Base-by-base conservation (phyloP, 2,329 filamentous ascomycete species). In the Nemania sp. region DNA sequence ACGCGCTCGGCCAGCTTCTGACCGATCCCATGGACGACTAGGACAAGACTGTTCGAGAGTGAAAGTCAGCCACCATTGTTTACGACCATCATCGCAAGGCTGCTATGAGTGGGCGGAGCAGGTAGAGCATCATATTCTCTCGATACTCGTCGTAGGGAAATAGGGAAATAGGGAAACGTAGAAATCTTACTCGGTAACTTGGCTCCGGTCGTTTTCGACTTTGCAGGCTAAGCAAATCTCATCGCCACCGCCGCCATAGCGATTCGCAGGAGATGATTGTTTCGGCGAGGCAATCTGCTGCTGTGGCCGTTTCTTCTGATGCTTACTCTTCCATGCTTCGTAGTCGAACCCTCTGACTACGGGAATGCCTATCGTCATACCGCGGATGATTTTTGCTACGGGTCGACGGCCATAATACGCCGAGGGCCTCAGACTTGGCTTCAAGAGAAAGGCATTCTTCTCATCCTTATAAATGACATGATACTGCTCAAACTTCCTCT, bases 1-100 rank as follows among this genome's bases (percentile, higher is more conserved):
- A 98, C 91, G 12, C 93, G 84, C 73, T 99, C 92, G 0, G 93
- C 96, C 51, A 98, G 83, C 74, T 99, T 98, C 74, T 99, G 95
- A 0, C 95, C 95, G 65, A 99, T 98, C 1, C 95, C 95, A 71
- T 99, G 95, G 45, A 95, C 90, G 10, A 98, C 91, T 4, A 99
- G 81, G 1, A 98, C 85, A 7, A 99, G 80, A 71, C 62, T 64
- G 46, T 48, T 25, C 5, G 13, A 37, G 17, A 49, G 20, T 13
- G 2, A 25, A 17, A 20, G 40, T 64, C 21, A 64, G 54, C 39
- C 53, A 32, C 6, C 11, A 10, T 18, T 21, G 25, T 43, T 6
- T 18, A 46, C 3, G 9, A 21, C 21, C 5, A 13, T 29, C 12
- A 11, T 39, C 12, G 4, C 10, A 39, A 39, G 11, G 11, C 35